These are phyloP conservation scores for Boletales sp. DNA, from an alignment of 768 basidiomycete species.

Conservation along the genomic window DNA sequence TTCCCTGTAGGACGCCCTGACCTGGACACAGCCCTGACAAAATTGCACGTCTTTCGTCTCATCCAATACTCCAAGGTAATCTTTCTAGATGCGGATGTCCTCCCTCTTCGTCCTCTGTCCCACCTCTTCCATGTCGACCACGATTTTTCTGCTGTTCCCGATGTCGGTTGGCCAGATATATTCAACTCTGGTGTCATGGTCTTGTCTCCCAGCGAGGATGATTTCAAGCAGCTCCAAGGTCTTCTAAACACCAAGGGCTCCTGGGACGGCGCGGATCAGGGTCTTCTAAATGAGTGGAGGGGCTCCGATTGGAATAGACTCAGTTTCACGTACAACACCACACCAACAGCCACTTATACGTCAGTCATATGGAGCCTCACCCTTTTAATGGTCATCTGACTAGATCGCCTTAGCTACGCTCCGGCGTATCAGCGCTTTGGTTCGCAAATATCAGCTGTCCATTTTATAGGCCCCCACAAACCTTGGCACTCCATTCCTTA, in stretches of 20 bases:
- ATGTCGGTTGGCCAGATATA: conserved; percentile 99
- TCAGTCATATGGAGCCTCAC: conserved; percentile 42
- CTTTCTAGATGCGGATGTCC: conserved; percentile 90
- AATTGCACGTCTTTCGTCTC: conserved; percentile 93
- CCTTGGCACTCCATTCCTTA: conserved; percentile 81
- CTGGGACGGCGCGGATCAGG: conserved; percentile 99
- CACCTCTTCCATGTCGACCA: conserved; percentile 84
- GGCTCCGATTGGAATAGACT: conserved; percentile 85
- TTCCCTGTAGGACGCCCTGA: conserved; percentile 79
- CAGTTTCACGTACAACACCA: conserved; percentile 97
- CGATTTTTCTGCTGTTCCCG: conserved; percentile 91
- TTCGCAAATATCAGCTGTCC: conserved; percentile 78
- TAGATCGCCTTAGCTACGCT: conserved; percentile 64
- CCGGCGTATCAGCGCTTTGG: conserved; percentile 96
- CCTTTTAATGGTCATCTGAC: conserved; percentile 26
- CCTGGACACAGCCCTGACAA: conserved; percentile 90
- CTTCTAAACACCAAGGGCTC: conserved; percentile 77
- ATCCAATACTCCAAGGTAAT: conserved; percentile 81
- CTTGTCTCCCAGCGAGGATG: conserved; percentile 72
- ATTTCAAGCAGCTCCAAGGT: conserved; percentile 70
- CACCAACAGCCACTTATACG: conserved; percentile 96
- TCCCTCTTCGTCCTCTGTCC: conserved; percentile 82
- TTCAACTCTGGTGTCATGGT: conserved; percentile 98
- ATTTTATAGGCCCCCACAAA: conserved; percentile 96
- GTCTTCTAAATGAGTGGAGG: conserved; percentile 94